Base-by-base conservation (phyloP, 2,329 filamentous ascomycete species). In the Aspergillus chevalieri region DNA sequence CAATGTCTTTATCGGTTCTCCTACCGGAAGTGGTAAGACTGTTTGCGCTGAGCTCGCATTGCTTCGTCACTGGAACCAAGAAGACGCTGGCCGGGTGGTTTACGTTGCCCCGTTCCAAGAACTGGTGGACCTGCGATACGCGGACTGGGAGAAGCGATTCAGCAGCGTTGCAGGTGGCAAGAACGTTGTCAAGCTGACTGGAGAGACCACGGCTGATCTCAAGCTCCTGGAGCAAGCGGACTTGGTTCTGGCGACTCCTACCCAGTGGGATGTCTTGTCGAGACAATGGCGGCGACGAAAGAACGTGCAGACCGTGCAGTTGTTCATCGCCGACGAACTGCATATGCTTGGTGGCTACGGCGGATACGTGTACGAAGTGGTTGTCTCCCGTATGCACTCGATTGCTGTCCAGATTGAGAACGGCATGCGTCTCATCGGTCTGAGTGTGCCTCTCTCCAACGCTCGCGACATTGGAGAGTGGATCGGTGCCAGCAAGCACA, bases 381-480 rank as follows among this genome's bases (percentile, higher is more conserved):
- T 98, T 47, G 88, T 98, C n/a, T 96, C 93, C 53, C 86, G 93
- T 47, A 96, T 97, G 87, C 90, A 95, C 66, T 93, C 93, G 56
- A 96, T 98, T 65, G 86, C 89, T 51, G 85, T 89, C 1, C 89
- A 96, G 66, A 86, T 89, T 0, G 87, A 95, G 67, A 83, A 86
- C 36, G 83, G 86, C 8, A 80, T 97, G 74, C 85, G 93, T 46
- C 92, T 97, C 43, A 74, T 98, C 47, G 93, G 90, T 2, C 74
- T 98, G 52, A 91, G 89, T 65, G 93, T 96, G 24, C 94, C 93
- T 21, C 78, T 98, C 19, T 85, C 93, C 4, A 97, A 96, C 65
- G 91, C 92, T 45, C 83, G 90, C 51, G 93, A 98, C 62, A 82
- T 98, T 61, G 92, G 92, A 46, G 93, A 96, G 71, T 98, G 93